Conservation (phyloP, 495 filamentous ascomycete species). For the Massariosphaeria phaeospora region DNA sequence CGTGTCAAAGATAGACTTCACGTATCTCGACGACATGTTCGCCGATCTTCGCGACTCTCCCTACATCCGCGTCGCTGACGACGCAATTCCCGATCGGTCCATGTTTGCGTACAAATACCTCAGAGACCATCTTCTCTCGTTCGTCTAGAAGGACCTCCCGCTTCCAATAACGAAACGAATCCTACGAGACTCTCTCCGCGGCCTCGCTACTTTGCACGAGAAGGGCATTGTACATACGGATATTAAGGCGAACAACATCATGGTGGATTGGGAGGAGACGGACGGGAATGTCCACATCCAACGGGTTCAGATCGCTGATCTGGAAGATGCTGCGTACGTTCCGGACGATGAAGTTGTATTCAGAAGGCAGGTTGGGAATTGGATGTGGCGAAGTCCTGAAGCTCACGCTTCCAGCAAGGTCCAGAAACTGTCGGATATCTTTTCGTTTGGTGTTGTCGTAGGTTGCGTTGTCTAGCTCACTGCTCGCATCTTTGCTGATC, state of each 20-base stretch:
- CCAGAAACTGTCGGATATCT: slow-evolving; percentile 43
- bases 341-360: slow-evolving; percentile 35
- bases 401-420: slow-evolving; percentile 39
- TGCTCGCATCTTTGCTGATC: slow-evolving; percentile 1
- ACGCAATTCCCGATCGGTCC: slow-evolving; percentile 23
- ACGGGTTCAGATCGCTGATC: slow-evolving; percentile 35
- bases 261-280: slow-evolving; percentile 31
- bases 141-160: slow-evolving; percentile 17
- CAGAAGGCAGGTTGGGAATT: slow-evolving; percentile 41
- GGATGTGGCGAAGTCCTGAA: slow-evolving; percentile 45
- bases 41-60: slow-evolving; percentile 10
- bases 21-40: slow-evolving; percentile 17
- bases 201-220: slow-evolving; percentile 19
- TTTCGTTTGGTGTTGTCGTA: slow-evolving; percentile 46
- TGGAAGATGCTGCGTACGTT: slow-evolving; percentile 48
- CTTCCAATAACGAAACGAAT: slow-evolving; percentile 20
- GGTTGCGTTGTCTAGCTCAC: slow-evolving; percentile 29
- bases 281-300: slow-evolving; percentile 38
- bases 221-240: slow-evolving; percentile 29
- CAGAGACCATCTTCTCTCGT: slow-evolving; percentile 15
- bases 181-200: slow-evolving; percentile 21
- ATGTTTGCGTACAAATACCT: slow-evolving; percentile 25
- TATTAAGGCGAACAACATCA: slow-evolving; percentile 40
- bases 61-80: slow-evolving; percentile 18
- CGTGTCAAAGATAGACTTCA: slow-evolving; percentile 15